Evolutionary conservation across 306 rosid species (phyloP).

Genomic region (Alnus rubra): DNA sequence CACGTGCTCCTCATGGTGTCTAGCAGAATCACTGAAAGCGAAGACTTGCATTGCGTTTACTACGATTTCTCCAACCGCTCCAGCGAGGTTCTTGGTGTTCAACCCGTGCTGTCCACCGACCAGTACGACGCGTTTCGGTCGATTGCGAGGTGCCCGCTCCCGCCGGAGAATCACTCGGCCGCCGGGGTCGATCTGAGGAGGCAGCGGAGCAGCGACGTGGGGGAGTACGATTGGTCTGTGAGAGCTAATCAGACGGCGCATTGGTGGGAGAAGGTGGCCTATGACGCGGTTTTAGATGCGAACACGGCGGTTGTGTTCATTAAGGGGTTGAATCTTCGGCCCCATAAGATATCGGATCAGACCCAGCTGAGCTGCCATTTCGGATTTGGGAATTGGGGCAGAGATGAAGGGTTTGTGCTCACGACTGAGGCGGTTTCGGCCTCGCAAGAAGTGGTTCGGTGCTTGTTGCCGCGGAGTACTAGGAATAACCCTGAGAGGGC

Average conservation of each 20-base stretch:
- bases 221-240: constrained; percentile 29
- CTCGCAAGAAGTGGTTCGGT: constrained; percentile 89
- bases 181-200: constrained; percentile 53
- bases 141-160: constrained; percentile 72
- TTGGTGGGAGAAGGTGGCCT: constrained; percentile 71
- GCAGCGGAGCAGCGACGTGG: constrained; percentile 32
- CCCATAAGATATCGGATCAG: constrained; percentile 82
- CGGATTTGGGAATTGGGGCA: constrained; percentile 38
- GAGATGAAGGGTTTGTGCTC: constrained; percentile 34
- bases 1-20: constrained; percentile 53
- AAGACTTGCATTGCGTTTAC: constrained; percentile 64
- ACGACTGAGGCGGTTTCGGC: constrained; percentile 62
- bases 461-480: constrained; percentile 59
- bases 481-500: constrained; percentile 43
- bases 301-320: constrained; percentile 72
- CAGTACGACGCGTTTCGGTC: constrained; percentile 63
- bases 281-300: constrained; percentile 75
- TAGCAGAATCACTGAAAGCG: constrained; percentile 5
- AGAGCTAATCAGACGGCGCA: constrained; percentile 35
- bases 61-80: constrained; percentile 30
- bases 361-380: constrained; percentile 65
- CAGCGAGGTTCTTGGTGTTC: constrained; percentile 21
- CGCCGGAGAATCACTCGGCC: constrained; percentile 40
- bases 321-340: constrained; percentile 84
- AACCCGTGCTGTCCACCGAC: constrained; percentile 57